Evolutionary conservation across 164 flowering plant species (phyloP), one percentile per base, ranked within the genome.

Genomic region (Saururus chinensis): DNA sequence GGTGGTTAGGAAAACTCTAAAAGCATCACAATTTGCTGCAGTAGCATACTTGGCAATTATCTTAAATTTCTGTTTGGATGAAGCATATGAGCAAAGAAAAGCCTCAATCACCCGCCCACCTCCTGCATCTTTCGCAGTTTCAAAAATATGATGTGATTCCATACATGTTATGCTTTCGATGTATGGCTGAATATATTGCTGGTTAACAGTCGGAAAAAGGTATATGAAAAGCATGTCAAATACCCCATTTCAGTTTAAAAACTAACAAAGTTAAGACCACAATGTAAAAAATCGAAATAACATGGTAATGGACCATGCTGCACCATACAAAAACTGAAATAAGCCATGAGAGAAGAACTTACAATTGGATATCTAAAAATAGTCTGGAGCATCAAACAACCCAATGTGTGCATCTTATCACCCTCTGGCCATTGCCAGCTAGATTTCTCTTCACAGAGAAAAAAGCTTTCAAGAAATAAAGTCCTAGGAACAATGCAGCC

Each of bases 21-120:
- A 51, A 56, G n/a, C 56, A 51, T 10, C 57, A 5, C 7, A 58
- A 54, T 3, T 0, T 42, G 21, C 1, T 58, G 51, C 19, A 19
- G 11, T 53, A 60, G 69, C 89, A 73, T 81, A 92, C 98, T 83
- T 88, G 35, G 56, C 61, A 60, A 89, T 64, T 45, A 92, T 63
- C 76, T 78, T 86, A 60, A 78, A 79, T 71, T 86, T 92, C 49
- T 75, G 84, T 67, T 88, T 88, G 10, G 55, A 71, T 60, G 89
- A 74, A 64, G 77, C 83, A 68, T 73, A 70, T 60, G 96, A 89
- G 70, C 53, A 71, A 65, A 92, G 84, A 73, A 87, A 92, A 58
- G 93, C 82, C 76, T 92, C 98, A 64, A 92, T 59, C 57, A 84
- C 93, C 49, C 89, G 82, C 22, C 92, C 80, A 52, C 96, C 98